Percentiles rank a stretch among this genome's conserved stretches.
These are phyloP conservation scores for Quercus variabilis DNA, from an alignment of 306 rosid species.

Conservation along the genomic window DNA sequence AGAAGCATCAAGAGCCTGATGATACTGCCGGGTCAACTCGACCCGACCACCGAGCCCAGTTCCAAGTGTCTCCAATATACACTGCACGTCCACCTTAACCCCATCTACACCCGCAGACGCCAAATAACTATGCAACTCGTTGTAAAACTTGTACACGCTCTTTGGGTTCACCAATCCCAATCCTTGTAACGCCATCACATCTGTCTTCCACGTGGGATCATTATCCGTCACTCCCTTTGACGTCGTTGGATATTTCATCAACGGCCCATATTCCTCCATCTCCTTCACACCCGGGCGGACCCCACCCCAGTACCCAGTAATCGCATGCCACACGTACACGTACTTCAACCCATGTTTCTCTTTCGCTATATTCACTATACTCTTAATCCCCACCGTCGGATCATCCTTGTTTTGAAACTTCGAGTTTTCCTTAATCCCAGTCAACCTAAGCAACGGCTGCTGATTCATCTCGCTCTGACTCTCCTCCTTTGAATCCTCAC, in stretches of 20 bases:
- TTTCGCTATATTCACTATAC: slow-evolving; percentile 57
- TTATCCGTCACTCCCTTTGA: slow-evolving; percentile 64
- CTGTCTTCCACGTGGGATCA: slow-evolving; percentile 77
- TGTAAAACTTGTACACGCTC: slow-evolving; percentile 59
- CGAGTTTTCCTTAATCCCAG: slow-evolving; percentile 62
- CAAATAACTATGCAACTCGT: slow-evolving; percentile 64
- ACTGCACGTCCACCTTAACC: slow-evolving; percentile 93
- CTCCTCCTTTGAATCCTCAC: slow-evolving; percentile 26
- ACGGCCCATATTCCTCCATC: slow-evolving; percentile 57
- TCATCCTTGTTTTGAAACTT: slow-evolving; percentile 62
- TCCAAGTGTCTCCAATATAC: slow-evolving; percentile 79
- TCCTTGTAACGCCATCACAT: slow-evolving; percentile 55
- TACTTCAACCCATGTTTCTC: slow-evolving; percentile 56
- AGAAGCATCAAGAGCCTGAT: slow-evolving; percentile 83
- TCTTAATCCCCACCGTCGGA: slow-evolving; percentile 51
- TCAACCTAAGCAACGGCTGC: slow-evolving; percentile 39
- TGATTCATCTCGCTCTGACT: not conserved
- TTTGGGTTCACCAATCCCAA: slow-evolving; percentile 72
- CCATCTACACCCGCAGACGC: slow-evolving; percentile 83
- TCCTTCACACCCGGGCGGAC: slow-evolving; percentile 67
- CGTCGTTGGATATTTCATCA: slow-evolving; percentile 47
- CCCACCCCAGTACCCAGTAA: slow-evolving; percentile 97
- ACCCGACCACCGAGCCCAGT: slow-evolving; percentile 84
- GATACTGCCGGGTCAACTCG: slow-evolving; percentile 70
- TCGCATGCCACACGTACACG: slow-evolving; percentile 95